phyloP scores from a whole-genome alignment of 2,329 filamentous ascomycete species.

The Cladosporium sphaerospermum region DNA sequence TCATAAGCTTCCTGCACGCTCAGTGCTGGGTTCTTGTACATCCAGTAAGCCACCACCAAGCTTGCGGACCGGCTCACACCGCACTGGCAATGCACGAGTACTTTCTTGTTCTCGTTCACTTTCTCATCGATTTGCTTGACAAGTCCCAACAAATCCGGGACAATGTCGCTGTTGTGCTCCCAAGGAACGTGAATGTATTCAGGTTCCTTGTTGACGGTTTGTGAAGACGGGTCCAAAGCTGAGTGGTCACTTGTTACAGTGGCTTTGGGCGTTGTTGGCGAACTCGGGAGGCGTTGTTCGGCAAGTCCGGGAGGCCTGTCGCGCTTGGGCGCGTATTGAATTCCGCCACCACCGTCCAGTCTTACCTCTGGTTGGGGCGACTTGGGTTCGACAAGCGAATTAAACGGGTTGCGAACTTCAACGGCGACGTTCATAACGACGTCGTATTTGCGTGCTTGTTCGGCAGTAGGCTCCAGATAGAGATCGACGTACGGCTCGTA shows the following conservation, averaged over 20 bases:
- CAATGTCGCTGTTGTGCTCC: conserved; percentile 85
- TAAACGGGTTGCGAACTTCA: conserved; percentile 73
- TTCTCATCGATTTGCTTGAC: conserved; percentile 71
- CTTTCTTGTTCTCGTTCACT: conserved; percentile 66
- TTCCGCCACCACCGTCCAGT: conserved; percentile 27
- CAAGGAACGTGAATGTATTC: conserved; percentile 84
- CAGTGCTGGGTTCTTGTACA: conserved; percentile 70
- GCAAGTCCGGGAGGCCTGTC: conserved; percentile 1
- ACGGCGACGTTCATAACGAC: conserved; percentile 79
- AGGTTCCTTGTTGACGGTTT: conserved; percentile 45
- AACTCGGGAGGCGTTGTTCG: conserved; percentile 24
- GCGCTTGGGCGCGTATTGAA: conserved; percentile 27
- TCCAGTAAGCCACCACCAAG: conserved; percentile 77
- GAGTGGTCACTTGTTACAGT: conserved; percentile 38
- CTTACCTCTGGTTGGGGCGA: conserved; percentile 28
- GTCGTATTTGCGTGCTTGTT: conserved; percentile 71
- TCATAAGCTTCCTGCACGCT: conserved; percentile 80
- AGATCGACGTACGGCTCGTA: conserved; percentile 72
- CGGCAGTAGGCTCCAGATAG: conserved; percentile 71
- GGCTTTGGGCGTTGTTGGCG: conserved; percentile 48
- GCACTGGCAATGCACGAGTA: conserved; percentile 79
- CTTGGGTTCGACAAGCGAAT: conserved; percentile 16
- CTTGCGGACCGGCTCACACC: conserved; percentile 80
- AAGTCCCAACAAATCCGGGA: conserved; percentile 66
- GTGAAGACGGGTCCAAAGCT: conserved; percentile 5